Base-by-base conservation (phyloP, 495 filamentous ascomycete genomes). In the Penicillium argentinense region DNA sequence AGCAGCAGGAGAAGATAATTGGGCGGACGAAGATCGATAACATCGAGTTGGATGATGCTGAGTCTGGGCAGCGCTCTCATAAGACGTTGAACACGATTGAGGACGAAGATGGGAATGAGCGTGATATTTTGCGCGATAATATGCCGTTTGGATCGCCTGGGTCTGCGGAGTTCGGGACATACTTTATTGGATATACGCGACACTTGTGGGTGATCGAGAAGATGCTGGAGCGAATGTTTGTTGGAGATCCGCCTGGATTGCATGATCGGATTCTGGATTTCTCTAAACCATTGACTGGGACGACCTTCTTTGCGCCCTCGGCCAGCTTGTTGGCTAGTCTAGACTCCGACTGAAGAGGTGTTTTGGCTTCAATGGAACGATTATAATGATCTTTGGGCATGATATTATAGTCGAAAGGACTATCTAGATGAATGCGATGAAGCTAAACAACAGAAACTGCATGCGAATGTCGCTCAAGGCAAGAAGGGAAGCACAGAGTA, bases 121-220 rank as follows among this genome's bases (percentile, higher is more conserved):
- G 77, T 53, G 69, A 70, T 21, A 77, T 82, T 26, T 63, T 82
- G 1, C 69, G 79, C 0, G 79, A 82, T 42, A 82, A 82, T 51
- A 82, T 82, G 79, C 78, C 79, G 0, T 82, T 81, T 53, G 79
- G 79, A 0, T 74, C 72, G 3, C 78, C 77, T 0, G 75, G 73
- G 1, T 60, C 67, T 0, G 71, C 66, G 1, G 67, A 81, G 57
- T 81, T 79, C 44, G 79, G 79, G 12, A 82, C 78, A 2, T 82
- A 81, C 54, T 81, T 82, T 37, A 81, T 81, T 47, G 79, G 77
- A 4, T 82, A 82, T 49, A 76, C 78, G 9, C 57, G 71, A 2
- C 59, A 66, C 3, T 45, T 82, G 4, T 82, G 78, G 77, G 78
- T 82, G 2, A 74, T 80, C 49, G 79, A 82, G 60, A 66, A 66